Percentiles rank a stretch among this genome's conserved stretches.
Conservation (phyloP, 2,329 filamentous ascomycete species). For the Fusarium papillatum region DNA sequence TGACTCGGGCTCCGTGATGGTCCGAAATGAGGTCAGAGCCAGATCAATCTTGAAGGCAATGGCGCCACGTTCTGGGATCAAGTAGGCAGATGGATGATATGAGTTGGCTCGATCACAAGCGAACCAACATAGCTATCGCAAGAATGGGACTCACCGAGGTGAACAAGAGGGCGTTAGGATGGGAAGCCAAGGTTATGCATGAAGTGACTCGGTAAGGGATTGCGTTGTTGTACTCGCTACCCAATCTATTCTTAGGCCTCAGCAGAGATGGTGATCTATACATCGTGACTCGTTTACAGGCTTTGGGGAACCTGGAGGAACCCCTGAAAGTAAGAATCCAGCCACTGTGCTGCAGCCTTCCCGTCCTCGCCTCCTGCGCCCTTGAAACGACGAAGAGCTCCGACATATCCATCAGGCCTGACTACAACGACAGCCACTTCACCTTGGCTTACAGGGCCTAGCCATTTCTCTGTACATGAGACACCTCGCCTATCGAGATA, state of each 20-base stretch:
- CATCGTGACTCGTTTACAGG: neutral
- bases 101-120: neutral
- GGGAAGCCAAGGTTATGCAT: neutral
- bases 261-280: neutral
- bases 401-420: conserved; percentile 40
- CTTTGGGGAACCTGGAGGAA: conserved; percentile 18
- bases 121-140: neutral
- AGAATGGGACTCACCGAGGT: neutral
- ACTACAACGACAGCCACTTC: conserved; percentile 35
- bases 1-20: neutral
- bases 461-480: conserved; percentile 42
- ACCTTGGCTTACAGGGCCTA: conserved; percentile 25
- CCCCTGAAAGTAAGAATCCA: conserved; percentile 22
- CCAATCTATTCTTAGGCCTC: neutral
- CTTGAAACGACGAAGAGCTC: conserved; percentile 31
- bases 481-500: conserved; percentile 25
- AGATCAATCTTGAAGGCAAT: neutral
- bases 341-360: conserved; percentile 24
- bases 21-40: neutral
- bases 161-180: neutral
- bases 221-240: neutral
- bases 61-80: neutral
- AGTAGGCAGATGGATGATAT: neutral
- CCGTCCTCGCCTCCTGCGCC: conserved; percentile 5
- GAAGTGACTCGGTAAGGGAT: neutral